Conservation (phyloP, 192 early-diverging fungal genomes). For the Backusella macrospora region DNA sequence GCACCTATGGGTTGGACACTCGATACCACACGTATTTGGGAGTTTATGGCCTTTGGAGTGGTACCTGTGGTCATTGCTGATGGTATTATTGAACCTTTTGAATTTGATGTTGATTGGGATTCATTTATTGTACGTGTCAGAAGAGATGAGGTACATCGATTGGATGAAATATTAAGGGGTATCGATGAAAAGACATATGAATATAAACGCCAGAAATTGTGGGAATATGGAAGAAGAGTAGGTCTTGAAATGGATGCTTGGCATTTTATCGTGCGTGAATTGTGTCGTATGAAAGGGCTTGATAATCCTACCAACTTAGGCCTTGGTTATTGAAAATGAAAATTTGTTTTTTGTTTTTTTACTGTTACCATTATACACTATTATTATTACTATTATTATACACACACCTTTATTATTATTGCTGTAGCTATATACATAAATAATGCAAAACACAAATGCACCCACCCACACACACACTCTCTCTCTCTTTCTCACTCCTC, state of each 20-base stretch:
- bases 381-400: background rate
- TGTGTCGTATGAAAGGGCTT: conserved; percentile 41
- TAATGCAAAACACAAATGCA: background rate
- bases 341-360: background rate
- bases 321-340: conserved; percentile 36
- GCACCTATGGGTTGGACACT: conserved; percentile 49
- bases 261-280: conserved; percentile 50
- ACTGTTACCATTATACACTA: background rate
- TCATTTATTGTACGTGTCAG: conserved; percentile 42
- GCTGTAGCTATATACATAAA: background rate
- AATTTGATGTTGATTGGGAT: conserved; percentile 54
- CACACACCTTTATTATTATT: background rate
- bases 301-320: conserved; percentile 29
- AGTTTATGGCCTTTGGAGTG: conserved; percentile 55
- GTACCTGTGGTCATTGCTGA: conserved; percentile 54
- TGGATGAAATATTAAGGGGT: conserved; percentile 35
- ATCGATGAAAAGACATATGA: conserved; percentile 49
- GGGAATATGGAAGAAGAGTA: conserved; percentile 44
- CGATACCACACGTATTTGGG: conserved; percentile 49
- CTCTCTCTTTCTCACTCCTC: background rate
- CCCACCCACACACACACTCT: background rate
- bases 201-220: conserved; percentile 37
- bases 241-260: conserved; percentile 44
- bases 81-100: conserved; percentile 53
- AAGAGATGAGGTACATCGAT: conserved; percentile 44